phyloP scores from a whole-genome alignment of 1,139 yeast species.

The Suhomyces maxii region DNA sequence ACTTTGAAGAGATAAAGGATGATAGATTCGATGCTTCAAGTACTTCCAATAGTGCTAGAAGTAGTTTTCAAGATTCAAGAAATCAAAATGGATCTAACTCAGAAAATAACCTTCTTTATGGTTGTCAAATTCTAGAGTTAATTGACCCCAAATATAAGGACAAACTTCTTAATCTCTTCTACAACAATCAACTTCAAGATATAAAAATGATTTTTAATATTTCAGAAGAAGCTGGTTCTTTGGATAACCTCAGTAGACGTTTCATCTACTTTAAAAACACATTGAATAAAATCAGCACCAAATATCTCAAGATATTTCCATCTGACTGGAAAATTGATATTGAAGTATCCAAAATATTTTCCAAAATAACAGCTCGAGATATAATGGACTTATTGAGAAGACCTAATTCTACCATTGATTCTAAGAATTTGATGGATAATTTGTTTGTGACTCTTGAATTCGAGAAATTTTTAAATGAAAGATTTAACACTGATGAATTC shows the following conservation, averaged over 20 bases:
- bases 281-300: conserved; percentile 57
- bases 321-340: conserved; percentile 68
- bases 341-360: conserved; percentile 61
- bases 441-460: conserved; percentile 56
- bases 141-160: conserved; percentile 62
- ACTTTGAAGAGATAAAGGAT: conserved; percentile 53
- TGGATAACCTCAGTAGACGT: conserved; percentile 81
- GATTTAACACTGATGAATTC: conserved; percentile 46
- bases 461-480: conserved; percentile 67
- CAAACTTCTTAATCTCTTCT: conserved; percentile 72
- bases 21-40: conserved; percentile 1
- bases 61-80: conserved; percentile 3
- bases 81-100: not conserved
- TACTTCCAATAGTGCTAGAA: conserved; percentile 2
- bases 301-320: conserved; percentile 61
- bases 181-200: conserved; percentile 69
- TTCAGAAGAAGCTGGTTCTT: conserved; percentile 88
- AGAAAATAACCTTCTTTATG: conserved; percentile 40
- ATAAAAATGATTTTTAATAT: conserved; percentile 71
- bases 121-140: conserved; percentile 71
- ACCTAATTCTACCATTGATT: conserved; percentile 10
- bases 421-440: conserved; percentile 20
- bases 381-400: conserved; percentile 30
- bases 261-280: conserved; percentile 79
- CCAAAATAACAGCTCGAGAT: conserved; percentile 69